phyloP scores from a whole-genome alignment of 805 yeast species.

The Kodamaea neixiangensis region DNA sequence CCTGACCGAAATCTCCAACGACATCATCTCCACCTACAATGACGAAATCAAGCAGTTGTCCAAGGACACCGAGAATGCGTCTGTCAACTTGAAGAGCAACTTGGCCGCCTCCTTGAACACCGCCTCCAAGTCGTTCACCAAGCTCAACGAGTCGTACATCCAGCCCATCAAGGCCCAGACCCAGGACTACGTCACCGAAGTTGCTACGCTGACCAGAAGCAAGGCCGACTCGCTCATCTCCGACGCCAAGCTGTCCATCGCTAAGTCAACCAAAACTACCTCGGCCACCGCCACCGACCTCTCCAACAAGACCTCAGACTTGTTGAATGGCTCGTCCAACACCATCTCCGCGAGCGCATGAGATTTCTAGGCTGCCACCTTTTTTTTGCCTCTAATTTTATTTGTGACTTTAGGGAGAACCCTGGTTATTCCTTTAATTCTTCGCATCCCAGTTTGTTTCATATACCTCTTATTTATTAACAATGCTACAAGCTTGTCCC shows the following conservation, averaged over 20 bases:
- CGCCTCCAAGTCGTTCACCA: slow-evolving; percentile 32
- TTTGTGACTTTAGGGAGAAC: slow-evolving; percentile 1
- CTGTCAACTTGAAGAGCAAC: slow-evolving; percentile 16
- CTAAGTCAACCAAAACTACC: slow-evolving; percentile 4
- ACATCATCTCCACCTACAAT: slow-evolving; percentile 35
- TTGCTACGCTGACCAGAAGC: slow-evolving; percentile 34
- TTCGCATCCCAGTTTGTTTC: not conserved
- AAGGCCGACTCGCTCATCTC: slow-evolving; percentile 33
- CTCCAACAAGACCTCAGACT: slow-evolving; percentile 12
- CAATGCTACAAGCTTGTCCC: slow-evolving; percentile 1
- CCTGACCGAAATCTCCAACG: slow-evolving; percentile 29
- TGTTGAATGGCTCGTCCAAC: slow-evolving; percentile 16
- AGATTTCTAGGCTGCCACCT: not conserved
- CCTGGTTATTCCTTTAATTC: slow-evolving; percentile 1
- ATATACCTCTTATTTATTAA: slow-evolving; percentile 3
- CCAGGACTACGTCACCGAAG: slow-evolving; percentile 38
- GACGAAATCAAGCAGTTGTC: slow-evolving; percentile 32
- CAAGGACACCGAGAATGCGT: slow-evolving; percentile 18
- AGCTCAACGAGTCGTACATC: slow-evolving; percentile 37
- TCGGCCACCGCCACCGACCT: slow-evolving; percentile 10
- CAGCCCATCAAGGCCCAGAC: slow-evolving; percentile 43
- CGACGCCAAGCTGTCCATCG: slow-evolving; percentile 20
- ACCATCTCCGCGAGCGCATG: slow-evolving; percentile 18
- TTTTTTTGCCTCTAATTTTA: not conserved
- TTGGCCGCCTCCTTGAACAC: slow-evolving; percentile 38